A percentile compares a stretch with the other conserved stretches of the same genome.
phyloP scores from a whole-genome alignment of 2,329 filamentous ascomycete genomes.

The Dendrostoma leiphaemia region DNA sequence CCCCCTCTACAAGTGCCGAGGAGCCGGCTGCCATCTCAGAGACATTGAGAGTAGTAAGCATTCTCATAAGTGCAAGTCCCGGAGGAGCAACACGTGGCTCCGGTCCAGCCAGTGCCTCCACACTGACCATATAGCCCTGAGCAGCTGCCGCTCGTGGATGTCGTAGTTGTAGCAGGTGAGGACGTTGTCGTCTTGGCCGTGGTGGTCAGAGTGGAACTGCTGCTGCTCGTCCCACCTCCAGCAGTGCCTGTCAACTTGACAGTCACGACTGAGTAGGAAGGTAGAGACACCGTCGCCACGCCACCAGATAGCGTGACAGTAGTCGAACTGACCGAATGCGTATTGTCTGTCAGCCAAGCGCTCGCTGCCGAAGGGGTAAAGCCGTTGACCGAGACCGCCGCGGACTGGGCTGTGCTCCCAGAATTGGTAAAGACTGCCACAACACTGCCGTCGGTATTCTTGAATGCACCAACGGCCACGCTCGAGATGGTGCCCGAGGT shows the following conservation, averaged over 20 bases:
- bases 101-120: slow-evolving; percentile 15
- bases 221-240: slow-evolving; percentile 1
- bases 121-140: slow-evolving; percentile 11
- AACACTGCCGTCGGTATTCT: slow-evolving; percentile 32
- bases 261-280: slow-evolving; percentile 23
- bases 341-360: slow-evolving; percentile 37
- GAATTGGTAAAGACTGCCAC: slow-evolving; percentile 30
- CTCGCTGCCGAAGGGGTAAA: slow-evolving; percentile 26
- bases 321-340: slow-evolving; percentile 23
- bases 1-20: not conserved
- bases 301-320: slow-evolving; percentile 18
- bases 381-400: slow-evolving; percentile 28
- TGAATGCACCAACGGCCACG: slow-evolving; percentile 25
- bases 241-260: slow-evolving; percentile 19
- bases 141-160: not conserved
- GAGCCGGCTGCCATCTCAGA: no score
- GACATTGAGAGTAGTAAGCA: slow-evolving; percentile 29
- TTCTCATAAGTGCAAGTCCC: slow-evolving; percentile 45
- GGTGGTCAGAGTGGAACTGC: not conserved
- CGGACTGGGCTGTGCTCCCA: slow-evolving; percentile 26
- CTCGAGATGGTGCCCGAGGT: slow-evolving; percentile 25
- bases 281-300: slow-evolving; percentile 23
- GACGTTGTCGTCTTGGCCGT: not conserved
- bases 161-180: not conserved
- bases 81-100: slow-evolving; percentile 33